phyloP scores from a whole-genome alignment of 495 filamentous ascomycete genomes.

The Staphylotrichum longicolle region DNA sequence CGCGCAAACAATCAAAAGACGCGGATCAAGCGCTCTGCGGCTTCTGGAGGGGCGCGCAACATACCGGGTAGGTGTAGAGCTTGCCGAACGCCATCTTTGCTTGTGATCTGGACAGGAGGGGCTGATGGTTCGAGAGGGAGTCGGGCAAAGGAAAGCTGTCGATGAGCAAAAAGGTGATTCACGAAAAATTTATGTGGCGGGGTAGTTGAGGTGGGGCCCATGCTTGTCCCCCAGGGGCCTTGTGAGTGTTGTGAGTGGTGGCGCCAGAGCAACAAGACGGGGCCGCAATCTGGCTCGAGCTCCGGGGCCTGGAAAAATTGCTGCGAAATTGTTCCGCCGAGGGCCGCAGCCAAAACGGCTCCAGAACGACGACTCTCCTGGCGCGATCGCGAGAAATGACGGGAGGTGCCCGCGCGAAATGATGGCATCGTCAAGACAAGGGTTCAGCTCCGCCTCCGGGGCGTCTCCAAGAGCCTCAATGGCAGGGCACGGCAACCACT shows the following conservation, averaged over 20 bases:
- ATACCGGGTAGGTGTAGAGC: slow-evolving; percentile 83
- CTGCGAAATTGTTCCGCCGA: slow-evolving; percentile 29
- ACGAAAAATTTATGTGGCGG: slow-evolving; percentile 37
- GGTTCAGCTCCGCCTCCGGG: slow-evolving; percentile 29
- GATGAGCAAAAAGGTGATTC: slow-evolving; percentile 24
- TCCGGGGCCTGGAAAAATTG: slow-evolving; percentile 30
- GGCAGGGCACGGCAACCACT: slow-evolving; percentile 28
- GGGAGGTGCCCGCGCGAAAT: slow-evolving; percentile 24
- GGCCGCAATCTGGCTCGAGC: slow-evolving; percentile 20
- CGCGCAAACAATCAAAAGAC: slow-evolving; percentile 6
- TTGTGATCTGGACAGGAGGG: slow-evolving; percentile 18
- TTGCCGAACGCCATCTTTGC: slow-evolving; percentile 91
- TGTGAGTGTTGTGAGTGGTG: not conserved
- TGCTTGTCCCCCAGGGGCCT: not conserved
- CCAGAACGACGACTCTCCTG: slow-evolving; percentile 18
- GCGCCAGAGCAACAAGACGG: not conserved
- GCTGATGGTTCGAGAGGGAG: slow-evolving; percentile 24
- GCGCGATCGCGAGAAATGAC: slow-evolving; percentile 27
- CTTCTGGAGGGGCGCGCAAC: slow-evolving; percentile 31
- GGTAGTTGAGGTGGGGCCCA: slow-evolving; percentile 24
- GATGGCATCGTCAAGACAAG: slow-evolving; percentile 35
- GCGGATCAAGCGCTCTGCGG: not conserved
- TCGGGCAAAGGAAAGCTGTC: slow-evolving; percentile 24
- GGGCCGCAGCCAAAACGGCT: slow-evolving; percentile 9
- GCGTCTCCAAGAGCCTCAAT: slow-evolving; percentile 19